phyloP scores from a whole-genome alignment of 2,329 filamentous ascomycete genomes.

The Fusarium sp. region DNA sequence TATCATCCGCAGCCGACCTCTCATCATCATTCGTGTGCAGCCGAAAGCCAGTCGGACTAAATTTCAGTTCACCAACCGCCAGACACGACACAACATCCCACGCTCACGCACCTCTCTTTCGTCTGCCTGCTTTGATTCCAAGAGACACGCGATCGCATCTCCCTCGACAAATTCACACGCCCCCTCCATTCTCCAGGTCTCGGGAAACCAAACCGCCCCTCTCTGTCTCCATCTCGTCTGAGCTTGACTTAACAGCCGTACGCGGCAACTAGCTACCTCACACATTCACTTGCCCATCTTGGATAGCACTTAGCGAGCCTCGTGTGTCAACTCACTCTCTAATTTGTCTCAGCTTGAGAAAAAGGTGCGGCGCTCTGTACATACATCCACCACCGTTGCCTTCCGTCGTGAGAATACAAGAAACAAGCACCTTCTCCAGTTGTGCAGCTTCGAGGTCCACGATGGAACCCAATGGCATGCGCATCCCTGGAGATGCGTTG shows the following conservation, averaged over 20 bases:
- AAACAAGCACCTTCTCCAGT: slow-evolving; percentile 33
- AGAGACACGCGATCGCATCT: slow-evolving; percentile 46
- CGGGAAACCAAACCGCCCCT: slow-evolving; percentile 41
- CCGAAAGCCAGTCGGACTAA: slow-evolving; percentile 19
- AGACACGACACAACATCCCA: slow-evolving; percentile 40
- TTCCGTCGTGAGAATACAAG: slow-evolving; percentile 21
- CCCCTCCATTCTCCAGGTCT: slow-evolving; percentile 41
- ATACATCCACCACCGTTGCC: slow-evolving; percentile 27
- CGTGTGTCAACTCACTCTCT: slow-evolving; percentile 20
- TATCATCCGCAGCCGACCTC: slow-evolving; percentile 26
- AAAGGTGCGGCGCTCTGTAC: slow-evolving; percentile 26
- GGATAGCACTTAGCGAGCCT: slow-evolving; percentile 36
- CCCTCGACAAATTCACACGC: slow-evolving; percentile 37
- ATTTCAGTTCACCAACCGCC: slow-evolving; percentile 14
- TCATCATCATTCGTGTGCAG: slow-evolving; percentile 30
- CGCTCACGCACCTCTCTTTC: slow-evolving; percentile 29
- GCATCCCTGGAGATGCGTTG: slow-evolving; percentile 60
- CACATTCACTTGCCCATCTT: slow-evolving; percentile 47
- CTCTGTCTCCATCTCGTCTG: slow-evolving; percentile 32
- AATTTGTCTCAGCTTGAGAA: slow-evolving; percentile 24
- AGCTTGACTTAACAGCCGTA: slow-evolving; percentile 20
- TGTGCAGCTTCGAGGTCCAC: slow-evolving; percentile 36
- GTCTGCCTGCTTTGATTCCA: slow-evolving; percentile 1
- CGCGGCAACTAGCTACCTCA: slow-evolving; percentile 27
- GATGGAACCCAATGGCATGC: slow-evolving; percentile 58